These are phyloP conservation scores for Sclerotiophoma versabilis DNA, from an alignment of 2,329 filamentous ascomycete genomes.

Conservation along the genomic window DNA sequence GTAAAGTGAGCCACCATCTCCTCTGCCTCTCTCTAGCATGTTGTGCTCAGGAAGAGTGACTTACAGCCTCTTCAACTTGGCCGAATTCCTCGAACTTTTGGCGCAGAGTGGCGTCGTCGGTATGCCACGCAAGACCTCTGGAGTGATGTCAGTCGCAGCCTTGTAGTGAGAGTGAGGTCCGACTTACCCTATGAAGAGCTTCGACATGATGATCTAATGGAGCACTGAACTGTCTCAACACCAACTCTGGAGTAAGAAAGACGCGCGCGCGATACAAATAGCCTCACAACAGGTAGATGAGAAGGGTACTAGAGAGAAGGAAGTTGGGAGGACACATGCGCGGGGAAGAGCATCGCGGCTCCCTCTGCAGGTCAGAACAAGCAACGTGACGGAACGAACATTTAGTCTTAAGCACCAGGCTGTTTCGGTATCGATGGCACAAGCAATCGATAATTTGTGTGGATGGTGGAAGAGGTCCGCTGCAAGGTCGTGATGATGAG, in stretches of 20 bases:
- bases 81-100: slow-evolving; percentile 94
- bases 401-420: slow-evolving; percentile 45
- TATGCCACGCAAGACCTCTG: slow-evolving; percentile 98
- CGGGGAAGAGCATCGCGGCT: slow-evolving; percentile 41
- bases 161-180: slow-evolving; percentile 1
- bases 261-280: slow-evolving; percentile 38
- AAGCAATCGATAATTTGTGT: slow-evolving; percentile 26
- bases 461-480: slow-evolving; percentile 23
- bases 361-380: slow-evolving; percentile 37
- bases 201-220: slow-evolving; percentile 71
- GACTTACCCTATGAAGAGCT: slow-evolving; percentile 91
- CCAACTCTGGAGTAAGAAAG: slow-evolving; percentile 41
- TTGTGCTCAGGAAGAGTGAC: slow-evolving; percentile 50
- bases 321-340: slow-evolving; percentile 28
- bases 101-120: slow-evolving; percentile 84
- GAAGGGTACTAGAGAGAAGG: slow-evolving; percentile 28
- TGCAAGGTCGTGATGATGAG: slow-evolving; percentile 29
- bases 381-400: slow-evolving; percentile 51
- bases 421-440: slow-evolving; percentile 35
- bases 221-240: slow-evolving; percentile 52
- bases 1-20: slow-evolving; percentile 26
- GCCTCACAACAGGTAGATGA: slow-evolving; percentile 31
- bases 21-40: background rate
- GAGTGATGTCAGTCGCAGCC: slow-evolving; percentile 14
- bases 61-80: slow-evolving; percentile 90